These are phyloP conservation scores for Brassica hybrid DNA, from an alignment of 441 rosid genomes.

Conservation along the genomic window DNA sequence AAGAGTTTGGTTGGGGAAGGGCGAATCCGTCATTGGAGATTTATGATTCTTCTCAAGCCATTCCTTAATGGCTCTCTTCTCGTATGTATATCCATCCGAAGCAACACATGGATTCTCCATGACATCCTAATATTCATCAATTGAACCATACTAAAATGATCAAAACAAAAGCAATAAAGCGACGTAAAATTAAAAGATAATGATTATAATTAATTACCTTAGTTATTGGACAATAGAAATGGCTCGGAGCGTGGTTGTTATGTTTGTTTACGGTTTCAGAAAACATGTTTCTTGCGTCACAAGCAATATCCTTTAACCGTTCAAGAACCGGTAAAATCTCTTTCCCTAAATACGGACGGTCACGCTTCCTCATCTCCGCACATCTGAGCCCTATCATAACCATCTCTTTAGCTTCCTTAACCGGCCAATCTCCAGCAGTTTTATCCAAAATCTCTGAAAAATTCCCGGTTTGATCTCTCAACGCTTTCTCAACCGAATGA, in stretches of 20 bases:
- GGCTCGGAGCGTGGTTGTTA: constrained; percentile 55
- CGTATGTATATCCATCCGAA: constrained; percentile 88
- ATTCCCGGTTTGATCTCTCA: constrained; percentile 51
- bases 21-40: constrained; percentile 77
- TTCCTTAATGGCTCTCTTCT: constrained; percentile 69
- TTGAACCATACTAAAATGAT: neutral
- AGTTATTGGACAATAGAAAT: constrained; percentile 51
- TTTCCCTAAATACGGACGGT: constrained; percentile 76
- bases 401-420: constrained; percentile 67
- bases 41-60: constrained; percentile 65
- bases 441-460: constrained; percentile 63
- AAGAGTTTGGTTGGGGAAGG: constrained; percentile 62
- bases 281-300: constrained; percentile 42
- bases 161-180: neutral
- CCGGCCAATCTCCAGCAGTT: constrained; percentile 85
- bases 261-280: constrained; percentile 21
- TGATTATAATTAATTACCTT: constrained; percentile 29
- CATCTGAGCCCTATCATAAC: constrained; percentile 72
- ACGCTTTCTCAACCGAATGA: constrained; percentile 71
- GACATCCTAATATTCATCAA: constrained; percentile 57
- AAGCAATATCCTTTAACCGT: constrained; percentile 66
- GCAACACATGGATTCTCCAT: constrained; percentile 94
- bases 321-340: constrained; percentile 74
- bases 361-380: constrained; percentile 75
- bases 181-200: neutral